phyloP scores from a whole-genome alignment of 208 protist genomes.

The Leishmania tarentolae region DNA sequence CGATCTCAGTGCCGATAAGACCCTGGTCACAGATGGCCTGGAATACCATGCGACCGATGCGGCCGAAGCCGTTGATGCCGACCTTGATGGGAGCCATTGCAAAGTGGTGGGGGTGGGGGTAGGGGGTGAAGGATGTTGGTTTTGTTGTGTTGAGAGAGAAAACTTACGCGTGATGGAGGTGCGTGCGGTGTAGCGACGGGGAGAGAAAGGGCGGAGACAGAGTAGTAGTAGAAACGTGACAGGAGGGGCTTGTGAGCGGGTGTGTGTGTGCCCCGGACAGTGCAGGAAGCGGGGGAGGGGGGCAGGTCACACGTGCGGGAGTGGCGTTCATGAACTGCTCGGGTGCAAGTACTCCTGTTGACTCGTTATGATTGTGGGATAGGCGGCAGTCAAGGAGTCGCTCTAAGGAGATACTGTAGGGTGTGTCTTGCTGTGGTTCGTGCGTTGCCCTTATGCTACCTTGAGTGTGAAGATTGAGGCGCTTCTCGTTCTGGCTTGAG shows the following conservation, averaged over 20 bases:
- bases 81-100: constrained; percentile 80
- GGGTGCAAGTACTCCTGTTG: background rate
- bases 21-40: constrained; percentile 82
- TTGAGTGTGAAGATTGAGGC: background rate
- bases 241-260: background rate
- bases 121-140: background rate
- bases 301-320: background rate
- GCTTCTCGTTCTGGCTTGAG: background rate
- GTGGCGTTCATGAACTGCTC: background rate
- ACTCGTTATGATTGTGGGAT: background rate
- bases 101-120: background rate
- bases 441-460: background rate
- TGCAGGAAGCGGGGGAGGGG: background rate
- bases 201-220: background rate
- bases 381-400: background rate
- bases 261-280: background rate
- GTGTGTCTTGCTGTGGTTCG: background rate
- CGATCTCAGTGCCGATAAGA: constrained; percentile 72
- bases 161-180: background rate
- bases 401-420: background rate
- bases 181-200: background rate
- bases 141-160: constrained; percentile 1
- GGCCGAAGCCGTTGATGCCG: constrained; percentile 99
- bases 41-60: constrained; percentile 98
- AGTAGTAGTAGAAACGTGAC: background rate